Conservation (phyloP, 2,329 filamentous ascomycete species). For the Aspergillus cejpii region DNA sequence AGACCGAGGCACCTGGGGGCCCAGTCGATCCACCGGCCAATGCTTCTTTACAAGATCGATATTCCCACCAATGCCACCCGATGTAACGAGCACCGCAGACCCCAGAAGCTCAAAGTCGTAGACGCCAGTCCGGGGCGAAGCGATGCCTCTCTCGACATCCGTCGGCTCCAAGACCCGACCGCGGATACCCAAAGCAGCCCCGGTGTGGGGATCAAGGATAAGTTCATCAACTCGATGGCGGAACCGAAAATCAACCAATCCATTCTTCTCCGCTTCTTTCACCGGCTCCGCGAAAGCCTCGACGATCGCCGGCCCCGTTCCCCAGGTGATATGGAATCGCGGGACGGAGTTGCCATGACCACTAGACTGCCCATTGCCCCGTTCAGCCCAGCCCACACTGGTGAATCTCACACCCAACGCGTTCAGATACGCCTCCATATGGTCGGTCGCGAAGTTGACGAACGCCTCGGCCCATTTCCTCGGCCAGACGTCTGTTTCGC, state of each 20-base stretch:
- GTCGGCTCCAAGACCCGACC: conserved; percentile 51
- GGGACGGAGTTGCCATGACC: conserved; percentile 59
- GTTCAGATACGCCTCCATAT: conserved; percentile 54
- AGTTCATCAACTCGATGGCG: conserved; percentile 54
- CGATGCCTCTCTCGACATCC: conserved; percentile 47
- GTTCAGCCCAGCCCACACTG: conserved; percentile 57
- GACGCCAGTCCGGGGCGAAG: conserved; percentile 43
- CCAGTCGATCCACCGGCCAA: conserved; percentile 54
- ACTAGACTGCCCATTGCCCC: conserved; percentile 50
- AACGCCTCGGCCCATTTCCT: conserved; percentile 58
- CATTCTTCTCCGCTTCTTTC: conserved; percentile 46
- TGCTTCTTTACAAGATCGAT: conserved; percentile 53
- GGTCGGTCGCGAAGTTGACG: conserved; percentile 55
- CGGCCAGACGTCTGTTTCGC: conserved; percentile 52
- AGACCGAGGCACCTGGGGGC: conserved; percentile 49
- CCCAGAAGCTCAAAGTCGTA: conserved; percentile 51
- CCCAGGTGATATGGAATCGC: conserved; percentile 58
- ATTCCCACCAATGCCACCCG: conserved; percentile 57
- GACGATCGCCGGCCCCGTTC: conserved; percentile 55
- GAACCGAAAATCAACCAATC: conserved; percentile 51
- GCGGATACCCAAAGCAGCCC: conserved; percentile 49
- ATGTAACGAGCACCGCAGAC: conserved; percentile 49
- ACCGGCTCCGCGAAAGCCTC: conserved; percentile 54
- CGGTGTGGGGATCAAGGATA: conserved; percentile 46
- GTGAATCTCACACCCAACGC: conserved; percentile 48